These are phyloP conservation scores for Boletus eberwhitei DNA, from an alignment of 768 basidiomycete species.

Conservation along the genomic window DNA sequence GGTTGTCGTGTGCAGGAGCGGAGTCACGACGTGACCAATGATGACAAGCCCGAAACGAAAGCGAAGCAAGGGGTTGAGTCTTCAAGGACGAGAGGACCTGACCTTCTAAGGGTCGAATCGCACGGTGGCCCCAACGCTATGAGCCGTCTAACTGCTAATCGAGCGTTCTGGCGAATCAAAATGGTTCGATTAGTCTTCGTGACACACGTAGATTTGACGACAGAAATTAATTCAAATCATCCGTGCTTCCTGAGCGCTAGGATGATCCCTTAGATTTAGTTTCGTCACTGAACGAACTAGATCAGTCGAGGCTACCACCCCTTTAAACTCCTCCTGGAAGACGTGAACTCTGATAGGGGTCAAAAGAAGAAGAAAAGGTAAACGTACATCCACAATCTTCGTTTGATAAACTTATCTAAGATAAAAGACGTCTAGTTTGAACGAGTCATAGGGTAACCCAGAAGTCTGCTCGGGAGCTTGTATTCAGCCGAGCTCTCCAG, in stretches of 20 bases:
- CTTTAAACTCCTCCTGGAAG: conserved; percentile 6
- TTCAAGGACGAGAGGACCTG: too few relatives aligned
- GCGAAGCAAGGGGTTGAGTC: too few relatives aligned
- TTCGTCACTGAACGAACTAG: conserved; percentile 5
- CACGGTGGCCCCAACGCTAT: too few relatives aligned
- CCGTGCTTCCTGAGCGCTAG: neutral
- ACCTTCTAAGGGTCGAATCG: too few relatives aligned
- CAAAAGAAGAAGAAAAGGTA: neutral
- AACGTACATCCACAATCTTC: conserved; percentile 15
- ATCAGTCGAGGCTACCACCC: neutral
- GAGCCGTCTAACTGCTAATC: too few relatives aligned
- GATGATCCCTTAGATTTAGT: conserved; percentile 3
- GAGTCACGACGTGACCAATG: too few relatives aligned
- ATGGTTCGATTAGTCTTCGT: too few relatives aligned
- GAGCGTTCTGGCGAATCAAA: too few relatives aligned
- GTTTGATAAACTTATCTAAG: conserved; percentile 24
- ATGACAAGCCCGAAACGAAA: too few relatives aligned
- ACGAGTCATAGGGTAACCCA: conserved; percentile 25
- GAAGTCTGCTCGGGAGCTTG: conserved; percentile 23
- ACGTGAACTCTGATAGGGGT: neutral
- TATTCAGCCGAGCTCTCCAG: conserved; percentile 7
- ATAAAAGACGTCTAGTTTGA: conserved; percentile 27
- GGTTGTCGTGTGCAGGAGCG: too few relatives aligned
- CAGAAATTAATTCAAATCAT: neutral
- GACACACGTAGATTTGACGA: too few relatives aligned